These are phyloP conservation scores for Zygoascus meyerae DNA, from an alignment of 1,139 yeast genomes.

Conservation along the genomic window DNA sequence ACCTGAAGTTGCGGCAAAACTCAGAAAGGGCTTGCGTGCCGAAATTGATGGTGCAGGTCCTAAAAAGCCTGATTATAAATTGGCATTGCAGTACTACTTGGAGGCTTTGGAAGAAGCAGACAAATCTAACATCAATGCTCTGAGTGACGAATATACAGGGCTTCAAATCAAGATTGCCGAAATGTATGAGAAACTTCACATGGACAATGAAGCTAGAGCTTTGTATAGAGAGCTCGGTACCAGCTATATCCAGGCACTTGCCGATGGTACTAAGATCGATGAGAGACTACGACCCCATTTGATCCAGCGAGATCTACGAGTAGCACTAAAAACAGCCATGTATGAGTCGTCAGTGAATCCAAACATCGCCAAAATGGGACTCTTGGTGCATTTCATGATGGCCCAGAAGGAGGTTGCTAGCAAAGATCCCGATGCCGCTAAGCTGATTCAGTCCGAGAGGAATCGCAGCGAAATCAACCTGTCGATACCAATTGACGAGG, in stretches of 20 bases:
- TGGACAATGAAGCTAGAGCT: conserved; percentile 57
- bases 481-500: conserved; percentile 18
- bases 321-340: conserved; percentile 62
- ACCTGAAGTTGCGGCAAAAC: conserved; percentile 55
- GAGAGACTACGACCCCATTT: conserved; percentile 43
- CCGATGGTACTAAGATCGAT: conserved; percentile 35
- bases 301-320: conserved; percentile 65
- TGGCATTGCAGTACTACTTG: conserved; percentile 65
- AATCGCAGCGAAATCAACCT: conserved; percentile 15
- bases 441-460: conserved; percentile 22
- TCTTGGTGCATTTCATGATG: conserved; percentile 56
- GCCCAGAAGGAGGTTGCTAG: conserved; percentile 57
- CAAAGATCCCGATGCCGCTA: conserved; percentile 27
- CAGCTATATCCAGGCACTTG: conserved; percentile 50
- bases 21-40: conserved; percentile 77
- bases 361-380: conserved; percentile 50
- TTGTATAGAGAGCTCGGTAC: conserved; percentile 64
- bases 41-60: conserved; percentile 59
- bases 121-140: conserved; percentile 44
- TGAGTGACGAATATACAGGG: conserved; percentile 75
- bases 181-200: conserved; percentile 65
- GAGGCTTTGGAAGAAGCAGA: conserved; percentile 47
- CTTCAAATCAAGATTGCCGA: conserved; percentile 81
- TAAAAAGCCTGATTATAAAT: conserved; percentile 49
- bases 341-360: conserved; percentile 45